Evolutionary conservation across 495 filamentous ascomycete species (phyloP), one percentile per base, ranked within the genome.

Genomic region (Trypethelium eluteriae): DNA sequence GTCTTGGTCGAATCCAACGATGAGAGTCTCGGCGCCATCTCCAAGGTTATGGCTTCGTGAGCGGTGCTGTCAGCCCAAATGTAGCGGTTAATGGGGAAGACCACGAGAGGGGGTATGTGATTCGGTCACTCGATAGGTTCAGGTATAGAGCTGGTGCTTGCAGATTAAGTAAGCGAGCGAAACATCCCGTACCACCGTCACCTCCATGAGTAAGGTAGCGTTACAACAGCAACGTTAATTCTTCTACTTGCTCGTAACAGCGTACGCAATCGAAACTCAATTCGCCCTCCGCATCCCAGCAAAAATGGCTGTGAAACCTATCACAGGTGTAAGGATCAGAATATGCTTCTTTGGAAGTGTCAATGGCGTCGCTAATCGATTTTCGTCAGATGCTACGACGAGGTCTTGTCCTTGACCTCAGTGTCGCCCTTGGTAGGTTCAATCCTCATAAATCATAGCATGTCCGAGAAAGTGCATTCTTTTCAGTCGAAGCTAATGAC

Each of bases 341-440:
- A 56, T 63, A 46, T 49, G 49, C n/a, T 39, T 63, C 67, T 68
- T 69, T 61, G 64, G 39, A n/a, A 38, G 11, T 25, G 35, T 66
- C 47, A 62, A 66, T 59, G 66, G 64, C 64, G 64, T 67, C 64
- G 63, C 70, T 74, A 73, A 75, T 72, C 71, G 63, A 62, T 72
- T 75, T 67, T 68, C 72, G 62, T 64, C 75, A 88, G 88, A 91
- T 88, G 83, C 85, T 92, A 79, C 85, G 86, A 73, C 80, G 85
- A 72, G 80, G 80, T 76, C 80, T 92, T 62, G 88, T 93, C 74
- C 81, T 92, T 69, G 90, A 93, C 78, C 81, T 93, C 76, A 87
- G 86, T 72, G 85, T 89, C 72, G 85, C 88, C 69, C 80, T 88
- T 71, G 90, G 90, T 88, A 78, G 80, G 87, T 83, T 63, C 25